A percentile compares a stretch with the other conserved stretches of the same genome.
Evolutionary conservation across 164 flowering plant species (phyloP).

Genomic region (Umbellularia californica): DNA sequence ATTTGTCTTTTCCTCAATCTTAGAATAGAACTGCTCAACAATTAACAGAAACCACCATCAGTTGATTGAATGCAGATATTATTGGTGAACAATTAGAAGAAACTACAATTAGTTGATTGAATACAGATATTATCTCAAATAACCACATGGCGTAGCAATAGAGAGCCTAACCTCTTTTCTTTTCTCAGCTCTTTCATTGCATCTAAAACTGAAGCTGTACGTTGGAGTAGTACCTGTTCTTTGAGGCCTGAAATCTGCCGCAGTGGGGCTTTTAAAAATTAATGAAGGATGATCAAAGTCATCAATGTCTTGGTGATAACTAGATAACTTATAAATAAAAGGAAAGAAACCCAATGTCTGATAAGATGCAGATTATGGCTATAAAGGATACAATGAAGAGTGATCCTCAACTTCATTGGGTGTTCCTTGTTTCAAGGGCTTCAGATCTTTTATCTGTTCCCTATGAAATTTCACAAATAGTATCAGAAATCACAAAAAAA

Average conservation of each 20-base stretch:
- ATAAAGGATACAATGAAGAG: constrained; percentile 59
- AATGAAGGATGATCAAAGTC: constrained; percentile 40
- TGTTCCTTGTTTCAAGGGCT: constrained; percentile 38
- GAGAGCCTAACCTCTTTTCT: constrained; percentile 69
- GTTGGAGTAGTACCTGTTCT: constrained; percentile 63
- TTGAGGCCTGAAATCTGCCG: constrained; percentile 45
- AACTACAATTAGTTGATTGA: constrained; percentile 1
- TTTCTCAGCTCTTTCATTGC: constrained; percentile 91
- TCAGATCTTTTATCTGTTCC: constrained; percentile 45
- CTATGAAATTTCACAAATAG: constrained; percentile 35
- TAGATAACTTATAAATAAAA: too few species aligned
- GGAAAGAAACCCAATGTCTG: background rate
- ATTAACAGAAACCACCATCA: constrained; percentile 1
- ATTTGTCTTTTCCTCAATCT: constrained; percentile 86
- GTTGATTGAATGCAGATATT: constrained; percentile 1
- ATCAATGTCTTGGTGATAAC: background rate
- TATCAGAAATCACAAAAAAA: background rate
- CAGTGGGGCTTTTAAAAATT: constrained; percentile 47
- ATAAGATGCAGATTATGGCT: background rate
- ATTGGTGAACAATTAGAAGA: constrained; percentile 35
- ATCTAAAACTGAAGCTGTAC: constrained; percentile 80
- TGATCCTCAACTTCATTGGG: constrained; percentile 38
- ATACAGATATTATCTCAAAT: background rate
- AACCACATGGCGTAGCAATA: background rate
- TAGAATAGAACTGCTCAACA: constrained; percentile 64